Evolutionary conservation across 192 early-diverging fungal species (phyloP).

Genomic region (Borealophlyctis nickersoniae): DNA sequence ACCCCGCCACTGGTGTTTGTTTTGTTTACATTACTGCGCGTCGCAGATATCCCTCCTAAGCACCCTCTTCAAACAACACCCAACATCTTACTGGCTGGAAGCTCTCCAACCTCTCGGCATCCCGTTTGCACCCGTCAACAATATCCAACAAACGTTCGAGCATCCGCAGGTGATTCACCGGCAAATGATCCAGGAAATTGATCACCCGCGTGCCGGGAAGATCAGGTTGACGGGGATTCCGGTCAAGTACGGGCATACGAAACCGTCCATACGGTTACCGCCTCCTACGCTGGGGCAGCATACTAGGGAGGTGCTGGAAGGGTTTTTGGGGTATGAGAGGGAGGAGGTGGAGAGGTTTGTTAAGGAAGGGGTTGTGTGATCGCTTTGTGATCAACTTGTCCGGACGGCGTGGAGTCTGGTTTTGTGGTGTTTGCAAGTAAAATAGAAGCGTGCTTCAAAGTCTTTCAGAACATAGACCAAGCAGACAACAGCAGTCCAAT

Average conservation of each 20-base stretch:
- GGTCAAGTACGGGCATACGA: conserved; percentile 71
- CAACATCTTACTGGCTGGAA: conserved; percentile 61
- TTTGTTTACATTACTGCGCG: not conserved
- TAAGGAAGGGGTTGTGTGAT: conserved; percentile 12
- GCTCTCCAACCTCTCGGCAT: conserved; percentile 67
- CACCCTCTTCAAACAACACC: conserved; percentile 39
- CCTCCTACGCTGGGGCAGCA: conserved; percentile 88
- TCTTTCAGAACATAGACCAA: no score
- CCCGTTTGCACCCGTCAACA: conserved; percentile 81
- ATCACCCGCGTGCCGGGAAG: conserved; percentile 75
- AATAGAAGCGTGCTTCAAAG: no score
- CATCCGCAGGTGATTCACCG: conserved; percentile 52
- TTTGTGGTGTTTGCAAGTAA: no score
- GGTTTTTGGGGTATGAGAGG: conserved; percentile 63
- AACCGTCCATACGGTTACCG: conserved; percentile 62
- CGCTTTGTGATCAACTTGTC: no score
- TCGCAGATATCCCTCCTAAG: conserved; percentile 53
- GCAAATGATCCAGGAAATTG: conserved; percentile 73
- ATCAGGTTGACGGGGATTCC: conserved; percentile 75
- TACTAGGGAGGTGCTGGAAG: conserved; percentile 71
- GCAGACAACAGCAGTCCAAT: no score
- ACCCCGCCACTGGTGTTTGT: conserved; percentile 10
- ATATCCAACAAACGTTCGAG: conserved; percentile 68
- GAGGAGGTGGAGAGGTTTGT: conserved; percentile 44
- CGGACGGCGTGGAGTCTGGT: no score